These are phyloP conservation scores for Alternaria rosae DNA, from an alignment of 2,329 filamentous ascomycete genomes.

Conservation along the genomic window DNA sequence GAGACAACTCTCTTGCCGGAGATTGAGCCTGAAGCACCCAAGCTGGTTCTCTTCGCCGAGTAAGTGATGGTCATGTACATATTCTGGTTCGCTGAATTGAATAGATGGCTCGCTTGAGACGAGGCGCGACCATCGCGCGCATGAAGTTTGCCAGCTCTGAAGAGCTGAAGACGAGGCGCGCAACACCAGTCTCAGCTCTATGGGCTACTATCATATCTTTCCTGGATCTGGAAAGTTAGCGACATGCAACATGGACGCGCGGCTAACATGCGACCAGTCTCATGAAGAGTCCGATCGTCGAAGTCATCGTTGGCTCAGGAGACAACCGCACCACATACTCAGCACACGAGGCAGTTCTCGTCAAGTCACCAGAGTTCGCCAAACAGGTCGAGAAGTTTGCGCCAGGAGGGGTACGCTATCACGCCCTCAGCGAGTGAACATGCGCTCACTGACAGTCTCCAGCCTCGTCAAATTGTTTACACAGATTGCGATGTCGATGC, in stretches of 20 bases:
- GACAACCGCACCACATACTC: slow-evolving; percentile 70
- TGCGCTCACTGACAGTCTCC: neutral
- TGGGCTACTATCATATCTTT: neutral
- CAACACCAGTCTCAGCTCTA: neutral
- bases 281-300: slow-evolving; percentile 58
- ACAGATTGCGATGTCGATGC: slow-evolving; percentile 73
- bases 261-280: slow-evolving; percentile 46
- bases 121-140: neutral
- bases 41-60: slow-evolving; percentile 56
- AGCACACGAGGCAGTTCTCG: slow-evolving; percentile 80
- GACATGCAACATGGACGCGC: slow-evolving; percentile 9
- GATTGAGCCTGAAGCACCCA: slow-evolving; percentile 53
- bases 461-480: slow-evolving; percentile 74
- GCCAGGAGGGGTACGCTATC: slow-evolving; percentile 65
- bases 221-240: neutral
- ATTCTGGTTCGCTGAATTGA: neutral
- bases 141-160: neutral
- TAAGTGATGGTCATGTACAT: slow-evolving; percentile 31
- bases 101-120: neutral
- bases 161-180: neutral
- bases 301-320: slow-evolving; percentile 58
- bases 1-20: slow-evolving; percentile 49
- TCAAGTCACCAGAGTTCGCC: slow-evolving; percentile 76
- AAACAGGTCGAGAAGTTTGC: slow-evolving; percentile 68
- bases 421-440: no score